These are phyloP conservation scores for Pythium vanterpoolii DNA, from an alignment of 352 stramenopile species.

Conservation along the genomic window DNA sequence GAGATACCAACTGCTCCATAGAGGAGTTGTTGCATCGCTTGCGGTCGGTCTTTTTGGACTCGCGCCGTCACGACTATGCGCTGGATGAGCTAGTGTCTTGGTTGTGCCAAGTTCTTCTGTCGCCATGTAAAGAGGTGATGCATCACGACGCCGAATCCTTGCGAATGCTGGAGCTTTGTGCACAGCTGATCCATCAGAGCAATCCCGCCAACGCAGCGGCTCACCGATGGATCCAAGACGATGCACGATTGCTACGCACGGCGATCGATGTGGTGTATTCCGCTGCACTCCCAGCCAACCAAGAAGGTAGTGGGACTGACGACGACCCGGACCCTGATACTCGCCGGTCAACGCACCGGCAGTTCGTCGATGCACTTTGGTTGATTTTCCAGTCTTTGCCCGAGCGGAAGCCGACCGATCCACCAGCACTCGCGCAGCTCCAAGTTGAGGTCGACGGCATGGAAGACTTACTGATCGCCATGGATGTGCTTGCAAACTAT, in stretches of 20 bases:
- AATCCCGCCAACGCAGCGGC: constrained; percentile 42
- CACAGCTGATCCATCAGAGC: constrained; percentile 57
- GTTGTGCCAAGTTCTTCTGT: constrained; percentile 35
- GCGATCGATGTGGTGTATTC: constrained; percentile 54
- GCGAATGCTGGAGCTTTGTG: constrained; percentile 37
- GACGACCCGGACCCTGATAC: background rate
- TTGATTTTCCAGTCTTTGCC: constrained; percentile 70
- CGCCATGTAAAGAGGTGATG: background rate
- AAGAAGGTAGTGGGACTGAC: background rate
- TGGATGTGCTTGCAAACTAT: constrained; percentile 69
- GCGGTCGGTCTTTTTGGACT: constrained; percentile 43
- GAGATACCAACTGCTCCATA: background rate
- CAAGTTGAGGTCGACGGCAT: constrained; percentile 72
- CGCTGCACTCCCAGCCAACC: constrained; percentile 2
- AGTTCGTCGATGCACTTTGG: constrained; percentile 62
- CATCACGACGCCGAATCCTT: background rate
- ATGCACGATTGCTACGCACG: constrained; percentile 47
- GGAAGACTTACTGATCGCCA: constrained; percentile 67
- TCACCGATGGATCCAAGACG: constrained; percentile 61
- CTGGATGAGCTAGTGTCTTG: constrained; percentile 53
- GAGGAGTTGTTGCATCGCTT: constrained; percentile 36
- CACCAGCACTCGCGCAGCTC: constrained; percentile 44
- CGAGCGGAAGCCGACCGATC: constrained; percentile 56
- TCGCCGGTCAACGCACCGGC: constrained; percentile 12
- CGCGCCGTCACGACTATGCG: constrained; percentile 33